A percentile compares a stretch with the other conserved stretches of the same genome.
These are phyloP conservation scores for Daldinia loculata DNA, from an alignment of 495 filamentous ascomycete species.

Conservation along the genomic window DNA sequence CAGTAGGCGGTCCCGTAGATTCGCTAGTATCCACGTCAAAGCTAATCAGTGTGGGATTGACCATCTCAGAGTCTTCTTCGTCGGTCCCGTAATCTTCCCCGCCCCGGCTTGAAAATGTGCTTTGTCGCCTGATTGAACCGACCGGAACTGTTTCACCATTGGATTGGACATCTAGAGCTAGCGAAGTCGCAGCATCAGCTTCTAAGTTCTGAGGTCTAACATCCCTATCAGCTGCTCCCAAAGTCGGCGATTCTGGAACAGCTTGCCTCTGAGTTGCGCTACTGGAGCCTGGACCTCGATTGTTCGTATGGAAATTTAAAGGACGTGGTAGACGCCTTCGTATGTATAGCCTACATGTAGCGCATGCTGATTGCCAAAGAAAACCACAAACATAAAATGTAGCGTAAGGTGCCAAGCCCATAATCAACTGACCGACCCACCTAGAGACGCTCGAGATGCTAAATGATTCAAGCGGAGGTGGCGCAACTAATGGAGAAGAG, in stretches of 20 bases:
- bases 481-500: conserved; percentile 55
- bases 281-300: conserved; percentile 4
- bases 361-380: conserved; percentile 29
- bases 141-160: conserved; percentile 41
- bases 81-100: conserved; percentile 56
- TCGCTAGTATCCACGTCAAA: conserved; percentile 65
- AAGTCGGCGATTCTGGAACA: conserved; percentile 42
- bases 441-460: conserved; percentile 27
- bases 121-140: conserved; percentile 44
- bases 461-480: conserved; percentile 44
- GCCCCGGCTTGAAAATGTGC: conserved; percentile 45
- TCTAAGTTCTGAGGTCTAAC: conserved; percentile 41
- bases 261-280: conserved; percentile 25
- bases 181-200: conserved; percentile 31
- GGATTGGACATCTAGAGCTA: conserved; percentile 40
- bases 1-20: conserved; percentile 50
- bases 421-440: conserved; percentile 47
- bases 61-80: conserved; percentile 59
- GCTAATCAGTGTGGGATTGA: conserved; percentile 62
- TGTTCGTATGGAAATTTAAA: background rate
- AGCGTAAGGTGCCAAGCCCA: conserved; percentile 49
- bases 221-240: conserved; percentile 42
- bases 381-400: conserved; percentile 42
- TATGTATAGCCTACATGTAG: conserved; percentile 24
- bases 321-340: conserved; percentile 33